Conservation (phyloP, 805 yeast genomes). For the Brettanomyces nanus region DNA sequence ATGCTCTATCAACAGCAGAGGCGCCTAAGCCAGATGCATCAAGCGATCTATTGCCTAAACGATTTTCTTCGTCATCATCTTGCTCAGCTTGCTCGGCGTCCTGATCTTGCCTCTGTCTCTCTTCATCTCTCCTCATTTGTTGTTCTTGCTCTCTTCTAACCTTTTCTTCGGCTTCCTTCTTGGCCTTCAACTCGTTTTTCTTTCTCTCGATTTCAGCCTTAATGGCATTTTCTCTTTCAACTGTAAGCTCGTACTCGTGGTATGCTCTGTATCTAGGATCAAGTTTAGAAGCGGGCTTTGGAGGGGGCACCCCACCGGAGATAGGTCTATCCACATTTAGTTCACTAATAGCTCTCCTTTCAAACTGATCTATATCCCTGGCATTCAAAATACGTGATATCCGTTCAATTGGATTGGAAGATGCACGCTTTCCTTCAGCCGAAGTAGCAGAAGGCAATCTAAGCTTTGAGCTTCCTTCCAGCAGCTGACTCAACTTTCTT, state of each 20-base stretch:
- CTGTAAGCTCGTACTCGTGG: slow-evolving; percentile 31
- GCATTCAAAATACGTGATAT: slow-evolving; percentile 33
- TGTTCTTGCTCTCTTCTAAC: slow-evolving; percentile 6
- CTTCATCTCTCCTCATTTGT: slow-evolving; percentile 3
- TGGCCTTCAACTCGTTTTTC: slow-evolving; percentile 9
- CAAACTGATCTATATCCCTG: slow-evolving; percentile 36
- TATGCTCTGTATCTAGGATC: slow-evolving; percentile 50
- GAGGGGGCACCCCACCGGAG: slow-evolving; percentile 28
- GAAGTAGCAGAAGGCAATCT: slow-evolving; percentile 4
- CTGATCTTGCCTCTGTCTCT: slow-evolving; percentile 4
- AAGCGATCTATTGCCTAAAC: background rate
- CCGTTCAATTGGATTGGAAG: slow-evolving; percentile 25
- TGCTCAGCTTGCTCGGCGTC: slow-evolving; percentile 31
- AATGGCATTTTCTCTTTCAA: slow-evolving; percentile 14
- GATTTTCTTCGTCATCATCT: slow-evolving; percentile 17
- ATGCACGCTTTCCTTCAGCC: slow-evolving; percentile 24
- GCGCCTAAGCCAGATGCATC: no score
- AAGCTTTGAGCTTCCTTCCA: background rate
- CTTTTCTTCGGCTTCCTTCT: slow-evolving; percentile 7
- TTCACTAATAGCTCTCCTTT: slow-evolving; percentile 38
- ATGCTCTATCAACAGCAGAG: slow-evolving; percentile 6
- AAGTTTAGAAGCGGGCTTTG: slow-evolving; percentile 48
- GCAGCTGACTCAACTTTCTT: slow-evolving; percentile 7
- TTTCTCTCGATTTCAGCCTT: slow-evolving; percentile 8
- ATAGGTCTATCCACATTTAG: slow-evolving; percentile 21